Conservation (phyloP, 257 asterid genomes). For the Lantana camara region DNA sequence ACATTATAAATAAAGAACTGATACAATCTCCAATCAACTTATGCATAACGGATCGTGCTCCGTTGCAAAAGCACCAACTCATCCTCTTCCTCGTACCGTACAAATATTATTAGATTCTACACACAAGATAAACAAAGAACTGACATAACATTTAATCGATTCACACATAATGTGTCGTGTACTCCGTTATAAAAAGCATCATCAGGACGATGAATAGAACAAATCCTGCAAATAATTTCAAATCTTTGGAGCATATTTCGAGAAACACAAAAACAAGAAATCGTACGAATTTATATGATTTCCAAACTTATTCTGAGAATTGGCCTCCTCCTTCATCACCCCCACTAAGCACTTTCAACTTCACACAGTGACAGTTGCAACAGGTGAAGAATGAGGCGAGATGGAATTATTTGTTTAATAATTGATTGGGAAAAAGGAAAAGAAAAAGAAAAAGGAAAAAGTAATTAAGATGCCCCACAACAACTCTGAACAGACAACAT, state of each 20-base stretch:
- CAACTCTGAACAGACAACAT: slow-evolving; percentile 32
- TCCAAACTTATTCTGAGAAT: neutral
- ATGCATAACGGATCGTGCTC: no score
- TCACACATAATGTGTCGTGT: neutral
- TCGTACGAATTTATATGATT: neutral
- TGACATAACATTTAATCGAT: neutral
- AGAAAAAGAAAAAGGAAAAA: no score
- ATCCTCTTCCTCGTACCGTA: neutral
- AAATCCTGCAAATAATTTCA: neutral
- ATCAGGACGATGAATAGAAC: no score
- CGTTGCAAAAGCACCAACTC: no score
- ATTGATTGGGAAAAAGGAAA: slow-evolving; percentile 13
- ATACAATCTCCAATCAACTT: no score
- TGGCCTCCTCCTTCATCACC: neutral
- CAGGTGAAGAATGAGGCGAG: neutral
- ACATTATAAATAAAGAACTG: no score
- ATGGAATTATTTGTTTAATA: slow-evolving; percentile 22
- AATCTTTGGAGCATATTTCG: neutral
- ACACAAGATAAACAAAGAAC: neutral
- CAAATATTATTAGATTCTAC: neutral
- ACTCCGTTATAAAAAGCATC: no score
- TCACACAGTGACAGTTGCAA: neutral
- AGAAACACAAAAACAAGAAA: neutral
- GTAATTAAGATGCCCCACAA: no score
- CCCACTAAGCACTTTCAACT: neutral